Conservation (phyloP, 2,329 filamentous ascomycete species). For the Sporothrix phasma region DNA sequence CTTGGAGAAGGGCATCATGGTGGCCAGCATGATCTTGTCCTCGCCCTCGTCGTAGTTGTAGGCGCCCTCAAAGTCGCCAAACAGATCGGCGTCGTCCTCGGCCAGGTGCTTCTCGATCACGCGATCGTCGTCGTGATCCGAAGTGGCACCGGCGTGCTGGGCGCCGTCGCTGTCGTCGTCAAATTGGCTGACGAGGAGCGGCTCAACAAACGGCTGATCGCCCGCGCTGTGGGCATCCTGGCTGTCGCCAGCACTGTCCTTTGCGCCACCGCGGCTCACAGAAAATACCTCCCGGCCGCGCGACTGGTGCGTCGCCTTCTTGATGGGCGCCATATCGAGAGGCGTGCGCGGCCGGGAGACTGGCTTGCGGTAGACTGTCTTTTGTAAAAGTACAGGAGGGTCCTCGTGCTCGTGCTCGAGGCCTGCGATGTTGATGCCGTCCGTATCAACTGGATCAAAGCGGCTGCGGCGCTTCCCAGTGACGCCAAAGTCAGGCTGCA, state of each 20-base stretch:
- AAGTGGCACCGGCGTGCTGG: neutral
- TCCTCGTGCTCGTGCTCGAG: neutral
- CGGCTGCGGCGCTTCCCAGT: neutral
- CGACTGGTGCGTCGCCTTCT: neutral
- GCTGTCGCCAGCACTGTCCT: neutral
- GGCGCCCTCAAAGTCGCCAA: conserved; percentile 12
- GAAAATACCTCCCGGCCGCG: neutral
- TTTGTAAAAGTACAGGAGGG: neutral
- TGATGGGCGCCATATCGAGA: neutral
- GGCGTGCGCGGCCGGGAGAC: neutral
- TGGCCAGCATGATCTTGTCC: conserved; percentile 14
- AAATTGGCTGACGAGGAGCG: neutral
- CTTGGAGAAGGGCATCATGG: conserved; percentile 10
- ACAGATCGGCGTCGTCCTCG: neutral
- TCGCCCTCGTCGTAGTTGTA: conserved; percentile 6
- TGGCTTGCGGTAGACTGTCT: conserved; percentile 11
- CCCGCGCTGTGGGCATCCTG: neutral
- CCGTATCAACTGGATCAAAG: neutral
- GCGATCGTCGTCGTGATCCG: neutral
- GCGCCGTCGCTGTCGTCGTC: conserved; percentile 9
- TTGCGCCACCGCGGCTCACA: neutral
- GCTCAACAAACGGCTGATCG: neutral
- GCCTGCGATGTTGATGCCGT: neutral
- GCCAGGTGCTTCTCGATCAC: neutral
- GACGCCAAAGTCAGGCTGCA: neutral